Evolutionary conservation across 1,139 yeast species (phyloP).

Genomic region (Geotrichum restrictum): DNA sequence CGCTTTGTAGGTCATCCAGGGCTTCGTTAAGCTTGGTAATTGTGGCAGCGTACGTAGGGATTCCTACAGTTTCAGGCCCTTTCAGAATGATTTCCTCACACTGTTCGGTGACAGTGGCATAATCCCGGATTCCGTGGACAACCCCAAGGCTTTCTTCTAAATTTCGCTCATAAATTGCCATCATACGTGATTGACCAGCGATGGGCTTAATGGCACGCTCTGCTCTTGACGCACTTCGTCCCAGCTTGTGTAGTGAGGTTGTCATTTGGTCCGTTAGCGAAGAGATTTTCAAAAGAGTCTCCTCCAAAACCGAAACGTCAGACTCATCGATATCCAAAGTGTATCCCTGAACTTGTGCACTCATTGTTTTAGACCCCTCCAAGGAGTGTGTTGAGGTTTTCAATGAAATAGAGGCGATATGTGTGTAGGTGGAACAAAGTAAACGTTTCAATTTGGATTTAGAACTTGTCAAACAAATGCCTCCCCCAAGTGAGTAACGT

Average conservation of each 20-base stretch:
- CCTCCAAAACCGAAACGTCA: slow-evolving; percentile 77
- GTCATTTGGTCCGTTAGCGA: slow-evolving; percentile 56
- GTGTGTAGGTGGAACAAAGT: background rate
- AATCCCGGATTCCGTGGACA: slow-evolving; percentile 60
- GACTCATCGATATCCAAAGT: slow-evolving; percentile 55
- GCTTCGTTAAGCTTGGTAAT: slow-evolving; percentile 29
- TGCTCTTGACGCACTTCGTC: slow-evolving; percentile 58
- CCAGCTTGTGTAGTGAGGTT: slow-evolving; percentile 52
- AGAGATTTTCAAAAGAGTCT: slow-evolving; percentile 59
- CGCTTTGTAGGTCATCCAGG: slow-evolving; percentile 28
- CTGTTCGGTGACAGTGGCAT: slow-evolving; percentile 48
- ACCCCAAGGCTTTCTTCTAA: slow-evolving; percentile 57
- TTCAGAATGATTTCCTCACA: slow-evolving; percentile 27
- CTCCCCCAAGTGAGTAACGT: background rate
- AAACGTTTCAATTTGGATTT: background rate
- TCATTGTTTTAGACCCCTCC: slow-evolving; percentile 4
- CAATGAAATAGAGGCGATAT: background rate
- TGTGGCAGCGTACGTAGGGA: slow-evolving; percentile 28
- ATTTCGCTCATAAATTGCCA: slow-evolving; percentile 52
- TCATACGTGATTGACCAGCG: slow-evolving; percentile 55
- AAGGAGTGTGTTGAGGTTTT: background rate
- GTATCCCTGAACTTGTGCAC: slow-evolving; percentile 16
- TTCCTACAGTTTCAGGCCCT: slow-evolving; percentile 29
- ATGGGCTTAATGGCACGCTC: slow-evolving; percentile 68
- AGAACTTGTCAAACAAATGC: background rate